Evolutionary conservation across 1,284 basidiomycete genomes (phyloP), one percentile per base, ranked within the genome.

Genomic region (Boletus semigastroideus): DNA sequence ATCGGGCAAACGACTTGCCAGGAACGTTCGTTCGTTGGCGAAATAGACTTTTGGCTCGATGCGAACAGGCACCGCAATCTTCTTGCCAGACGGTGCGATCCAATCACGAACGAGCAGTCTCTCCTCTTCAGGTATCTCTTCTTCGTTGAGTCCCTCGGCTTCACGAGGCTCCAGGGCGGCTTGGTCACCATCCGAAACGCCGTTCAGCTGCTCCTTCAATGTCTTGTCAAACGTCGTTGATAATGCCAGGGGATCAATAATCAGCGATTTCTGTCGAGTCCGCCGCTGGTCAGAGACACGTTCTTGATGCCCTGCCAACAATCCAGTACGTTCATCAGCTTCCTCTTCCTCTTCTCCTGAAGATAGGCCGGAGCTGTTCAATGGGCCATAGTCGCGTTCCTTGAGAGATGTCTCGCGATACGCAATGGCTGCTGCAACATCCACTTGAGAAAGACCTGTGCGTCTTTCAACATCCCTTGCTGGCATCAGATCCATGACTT

Each of bases 1-100:
- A 44, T 25, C n/a, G 52, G 50, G n/a, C 27, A 60, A 53, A 45
- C 22, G 48, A 72, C 84, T 66, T 65, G 88, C 89, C 69, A 92
- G 67, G 76, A 90, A 92, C n/a, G 93, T 95, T 53, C 94, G 79
- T 71, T 98, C 96, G 42, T 92, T 91, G 4, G 96, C 96, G 69
- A 98, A 99, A 68, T 97, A 97, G 8, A 97, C 94, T 74, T 99
- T 99, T 34, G 96, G 96, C 73, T 99, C 96, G 51, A 99, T 83
- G 47, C 96, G 84, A 31, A 99, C 87, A 33, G 96, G 95, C 1
- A 99, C 83, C 1, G 93, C 84, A 53, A 99, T 94, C 58, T 84
- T 82, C 76, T 98, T 98, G 17, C 96, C 96, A 42, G 81, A 74
- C 2, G 90, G 88, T 3, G 95, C 94, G 22, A 71, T 76, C 84